phyloP scores from a whole-genome alignment of 2,329 filamentous ascomycete species.

The Alternaria ventricosa region DNA sequence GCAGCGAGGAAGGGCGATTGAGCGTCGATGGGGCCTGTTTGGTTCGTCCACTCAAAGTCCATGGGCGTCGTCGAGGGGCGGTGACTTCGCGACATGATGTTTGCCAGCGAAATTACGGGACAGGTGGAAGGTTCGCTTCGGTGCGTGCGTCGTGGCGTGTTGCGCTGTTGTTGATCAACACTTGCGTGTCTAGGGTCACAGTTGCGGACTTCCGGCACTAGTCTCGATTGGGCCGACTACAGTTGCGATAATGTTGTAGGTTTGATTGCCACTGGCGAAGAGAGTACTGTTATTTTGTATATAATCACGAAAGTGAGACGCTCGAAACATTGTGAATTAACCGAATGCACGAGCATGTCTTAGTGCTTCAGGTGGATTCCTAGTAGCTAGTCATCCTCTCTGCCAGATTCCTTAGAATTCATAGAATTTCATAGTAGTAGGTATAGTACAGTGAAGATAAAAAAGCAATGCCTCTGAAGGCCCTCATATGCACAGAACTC shows the following conservation, averaged over 20 bases:
- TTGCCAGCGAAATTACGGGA: background rate
- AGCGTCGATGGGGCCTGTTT: slow-evolving; percentile 53
- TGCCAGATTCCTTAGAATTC: background rate
- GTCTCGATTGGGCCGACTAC: slow-evolving; percentile 4
- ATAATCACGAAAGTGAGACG: background rate
- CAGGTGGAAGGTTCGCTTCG: background rate
- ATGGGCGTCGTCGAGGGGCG: slow-evolving; percentile 56
- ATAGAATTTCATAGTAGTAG: background rate
- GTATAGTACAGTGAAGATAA: background rate
- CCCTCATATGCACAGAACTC: background rate
- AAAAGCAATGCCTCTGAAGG: background rate
- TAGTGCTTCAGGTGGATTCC: background rate
- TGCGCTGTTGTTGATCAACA: slow-evolving; percentile 24
- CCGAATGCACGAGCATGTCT: background rate
- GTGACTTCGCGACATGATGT: slow-evolving; percentile 36
- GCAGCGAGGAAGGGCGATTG: slow-evolving; percentile 56
- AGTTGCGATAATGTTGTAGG: background rate
- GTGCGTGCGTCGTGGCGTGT: slow-evolving; percentile 12
- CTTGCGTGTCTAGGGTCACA: slow-evolving; percentile 11
- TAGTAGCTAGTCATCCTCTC: background rate
- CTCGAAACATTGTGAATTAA: background rate
- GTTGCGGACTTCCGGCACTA: slow-evolving; percentile 26
- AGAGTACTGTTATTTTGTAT: background rate
- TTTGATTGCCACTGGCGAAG: background rate
- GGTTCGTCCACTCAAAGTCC: slow-evolving; percentile 62